Evolutionary conservation across 1,139 yeast genomes (phyloP).

Genomic region (Scheffersomyces segobiensis): DNA sequence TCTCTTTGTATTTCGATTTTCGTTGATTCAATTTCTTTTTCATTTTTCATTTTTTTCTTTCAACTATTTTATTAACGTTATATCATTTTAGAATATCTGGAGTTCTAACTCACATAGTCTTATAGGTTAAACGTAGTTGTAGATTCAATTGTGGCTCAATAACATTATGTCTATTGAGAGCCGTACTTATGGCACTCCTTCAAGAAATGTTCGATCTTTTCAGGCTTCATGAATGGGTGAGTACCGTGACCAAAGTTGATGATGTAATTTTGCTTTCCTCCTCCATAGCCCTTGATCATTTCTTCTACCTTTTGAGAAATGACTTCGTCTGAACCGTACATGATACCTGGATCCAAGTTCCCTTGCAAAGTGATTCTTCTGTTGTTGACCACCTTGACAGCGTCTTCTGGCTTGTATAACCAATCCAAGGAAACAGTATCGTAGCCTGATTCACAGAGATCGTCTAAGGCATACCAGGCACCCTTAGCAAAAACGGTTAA

Average conservation of each 20-base stretch:
- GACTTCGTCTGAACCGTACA: constrained; percentile 83
- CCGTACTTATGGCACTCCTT: constrained; percentile 88
- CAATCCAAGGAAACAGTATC: constrained; percentile 90
- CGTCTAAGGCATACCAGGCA: constrained; percentile 95
- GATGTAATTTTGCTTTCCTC: constrained; percentile 87
- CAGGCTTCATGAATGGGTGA: constrained; percentile 96
- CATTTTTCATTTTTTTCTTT: neutral
- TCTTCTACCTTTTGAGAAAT: constrained; percentile 79
- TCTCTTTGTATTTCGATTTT: neutral
- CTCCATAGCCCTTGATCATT: constrained; percentile 89
- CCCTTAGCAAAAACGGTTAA: constrained; percentile 92
- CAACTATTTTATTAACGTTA: too few relatives aligned
- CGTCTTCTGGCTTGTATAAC: constrained; percentile 84
- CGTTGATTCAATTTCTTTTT: neutral
- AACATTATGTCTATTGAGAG: constrained; percentile 19
- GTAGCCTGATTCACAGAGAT: constrained; percentile 81
- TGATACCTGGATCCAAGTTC: constrained; percentile 91
- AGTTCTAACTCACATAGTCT: neutral
- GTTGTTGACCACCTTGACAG: constrained; percentile 73
- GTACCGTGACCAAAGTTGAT: constrained; percentile 98
- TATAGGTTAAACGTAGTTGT: neutral
- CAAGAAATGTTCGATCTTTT: constrained; percentile 77
- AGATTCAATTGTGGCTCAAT: neutral
- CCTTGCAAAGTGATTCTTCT: constrained; percentile 88
- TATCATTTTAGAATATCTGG: neutral